Base-by-base conservation (phyloP, 163 green algal species). In the Coccomyxa subellipsoidea region DNA sequence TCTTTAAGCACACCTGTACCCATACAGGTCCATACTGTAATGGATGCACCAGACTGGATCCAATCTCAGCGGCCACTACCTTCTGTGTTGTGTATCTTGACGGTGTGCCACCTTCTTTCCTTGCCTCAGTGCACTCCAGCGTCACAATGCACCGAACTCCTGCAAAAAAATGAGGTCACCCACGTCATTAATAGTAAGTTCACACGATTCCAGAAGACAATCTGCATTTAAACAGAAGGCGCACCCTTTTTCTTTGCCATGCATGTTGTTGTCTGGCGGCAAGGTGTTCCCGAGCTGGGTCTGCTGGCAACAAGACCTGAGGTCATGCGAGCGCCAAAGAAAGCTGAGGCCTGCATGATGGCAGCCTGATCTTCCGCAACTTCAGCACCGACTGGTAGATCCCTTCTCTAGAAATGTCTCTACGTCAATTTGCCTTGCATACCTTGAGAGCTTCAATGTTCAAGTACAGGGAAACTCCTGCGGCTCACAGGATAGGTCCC, bases 111-210 rank as follows among this genome's bases (percentile, higher is more conserved):
- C 91, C 94, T 73, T 86, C 71, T 10, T 36, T 88, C 31, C 92
- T 89, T 10, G 96, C 89, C 87, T 99, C 96, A 9, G 96, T 99
- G 93, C 96, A 99, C 88, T 99, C 96, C 39, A 99, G 83, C 4
- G 95, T 98, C 29, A 98, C 92, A 32, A 97, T 97, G 78, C 95
- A 87, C 3, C 95, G 89, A 27, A 98, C 40, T 23, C 79, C 79
- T 83, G 79, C 27, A 77, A 73, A 7, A 34, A 54, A 85, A 40
- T 59, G 15, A 59, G 47, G 47, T 59, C 47, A 27, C 15, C 47
- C 47, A 59, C 1, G 21, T 59, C 47, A 12, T 59, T 12, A 59
- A 59, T 2, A 18, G 3, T 59, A 6, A n/a, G n/a, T n/a, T n/a
- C n/a, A n/a, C n/a, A n/a, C n/a, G n/a, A n/a, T n/a, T n/a, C n/a